Conservation (phyloP, 1,284 basidiomycete species). For the Abortiporus biennis region DNA sequence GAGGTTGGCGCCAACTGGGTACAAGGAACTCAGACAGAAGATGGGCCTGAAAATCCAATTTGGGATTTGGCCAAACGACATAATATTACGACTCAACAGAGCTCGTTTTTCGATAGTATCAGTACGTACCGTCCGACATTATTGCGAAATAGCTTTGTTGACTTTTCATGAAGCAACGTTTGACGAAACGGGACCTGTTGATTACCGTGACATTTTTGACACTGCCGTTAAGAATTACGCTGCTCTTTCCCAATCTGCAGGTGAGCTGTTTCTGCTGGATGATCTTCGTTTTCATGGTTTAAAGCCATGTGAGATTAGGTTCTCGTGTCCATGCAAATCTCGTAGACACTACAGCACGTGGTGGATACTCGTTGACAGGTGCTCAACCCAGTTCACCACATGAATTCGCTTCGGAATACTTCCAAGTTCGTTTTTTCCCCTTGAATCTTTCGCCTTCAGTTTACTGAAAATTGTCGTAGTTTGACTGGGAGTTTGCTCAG, state of each 20-base stretch:
- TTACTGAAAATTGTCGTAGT: constrained; percentile 18
- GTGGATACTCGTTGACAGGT: constrained; percentile 44
- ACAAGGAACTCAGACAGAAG: constrained; percentile 39
- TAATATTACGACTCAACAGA: constrained; percentile 36
- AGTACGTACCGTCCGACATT: constrained; percentile 30
- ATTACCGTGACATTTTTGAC: constrained; percentile 34
- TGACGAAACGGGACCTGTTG: constrained; percentile 38
- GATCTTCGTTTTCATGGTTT: too few species aligned
- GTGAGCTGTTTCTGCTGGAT: too few species aligned
- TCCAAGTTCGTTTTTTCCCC: constrained; percentile 9
- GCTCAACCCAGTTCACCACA: constrained; percentile 35
- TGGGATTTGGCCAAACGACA: constrained; percentile 50
- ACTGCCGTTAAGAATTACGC: constrained; percentile 34
- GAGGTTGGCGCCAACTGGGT: constrained; percentile 68
- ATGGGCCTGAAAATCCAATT: constrained; percentile 52
- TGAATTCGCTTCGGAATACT: constrained; percentile 48
- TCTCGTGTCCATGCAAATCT: constrained; percentile 22
- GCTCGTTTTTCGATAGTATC: constrained; percentile 21
- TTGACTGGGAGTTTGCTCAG: constrained; percentile 49
- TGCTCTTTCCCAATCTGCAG: constrained; percentile 31
- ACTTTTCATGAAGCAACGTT: constrained; percentile 36
- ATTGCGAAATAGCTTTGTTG: background rate
- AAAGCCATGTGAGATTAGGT: too few species aligned
- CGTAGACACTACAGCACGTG: constrained; percentile 43
- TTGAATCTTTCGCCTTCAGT: background rate